These are phyloP conservation scores for Orbilia ellipsospora DNA, from an alignment of 2,329 filamentous ascomycete genomes.

Conservation along the genomic window DNA sequence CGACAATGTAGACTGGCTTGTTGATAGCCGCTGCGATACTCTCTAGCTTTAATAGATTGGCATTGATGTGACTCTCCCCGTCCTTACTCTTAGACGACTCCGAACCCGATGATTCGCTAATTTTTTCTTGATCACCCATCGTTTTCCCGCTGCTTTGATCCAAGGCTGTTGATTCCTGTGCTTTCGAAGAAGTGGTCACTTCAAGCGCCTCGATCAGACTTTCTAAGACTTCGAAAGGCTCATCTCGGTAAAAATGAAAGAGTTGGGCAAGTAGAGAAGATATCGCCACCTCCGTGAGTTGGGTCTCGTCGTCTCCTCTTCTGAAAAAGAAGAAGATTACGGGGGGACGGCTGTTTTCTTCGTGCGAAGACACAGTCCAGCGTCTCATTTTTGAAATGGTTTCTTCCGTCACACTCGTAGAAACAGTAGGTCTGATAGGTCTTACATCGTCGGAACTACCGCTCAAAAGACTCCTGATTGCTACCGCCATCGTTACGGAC, in stretches of 20 bases:
- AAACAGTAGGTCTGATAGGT: too few relatives aligned
- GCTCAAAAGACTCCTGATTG: background rate
- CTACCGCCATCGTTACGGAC: slow-evolving; percentile 37
- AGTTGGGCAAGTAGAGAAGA: slow-evolving; percentile 6
- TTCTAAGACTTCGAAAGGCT: background rate
- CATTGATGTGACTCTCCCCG: background rate
- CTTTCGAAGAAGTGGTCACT: background rate
- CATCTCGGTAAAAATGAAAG: background rate
- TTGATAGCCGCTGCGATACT: background rate
- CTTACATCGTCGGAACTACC: too few relatives aligned
- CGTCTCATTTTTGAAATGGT: background rate
- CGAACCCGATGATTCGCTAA: too few relatives aligned
- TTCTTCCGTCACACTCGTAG: background rate
- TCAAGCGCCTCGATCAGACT: background rate
- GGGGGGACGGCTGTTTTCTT: background rate
- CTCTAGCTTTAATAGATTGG: background rate
- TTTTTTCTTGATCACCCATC: background rate
- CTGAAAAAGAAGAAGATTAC: slow-evolving; percentile 27
- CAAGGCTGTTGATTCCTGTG: background rate
- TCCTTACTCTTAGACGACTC: too few relatives aligned
- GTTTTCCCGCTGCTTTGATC: background rate
- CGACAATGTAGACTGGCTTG: background rate
- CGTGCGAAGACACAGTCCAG: background rate
- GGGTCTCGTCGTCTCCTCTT: slow-evolving; percentile 17
- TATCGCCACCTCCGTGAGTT: background rate